These are phyloP conservation scores for Rutidosis leptorrhynchoides DNA, from an alignment of 129 eudicot species.

Conservation along the genomic window DNA sequence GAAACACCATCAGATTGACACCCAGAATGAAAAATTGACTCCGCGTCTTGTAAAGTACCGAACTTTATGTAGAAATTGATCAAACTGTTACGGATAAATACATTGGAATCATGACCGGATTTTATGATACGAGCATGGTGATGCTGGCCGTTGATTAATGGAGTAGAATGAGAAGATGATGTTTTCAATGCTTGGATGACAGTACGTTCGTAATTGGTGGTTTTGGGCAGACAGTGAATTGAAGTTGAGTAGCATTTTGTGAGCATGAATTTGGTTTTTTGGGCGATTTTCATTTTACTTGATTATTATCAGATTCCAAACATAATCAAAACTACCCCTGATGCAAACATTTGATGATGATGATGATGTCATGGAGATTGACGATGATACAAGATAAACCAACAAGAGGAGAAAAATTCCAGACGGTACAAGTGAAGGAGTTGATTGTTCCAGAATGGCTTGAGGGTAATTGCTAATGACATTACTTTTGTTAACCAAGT, in stretches of 20 bases:
- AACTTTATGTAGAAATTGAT: constrained; percentile 66
- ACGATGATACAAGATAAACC: constrained; percentile 39
- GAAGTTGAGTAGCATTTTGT: constrained; percentile 33
- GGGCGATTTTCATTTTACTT: neutral
- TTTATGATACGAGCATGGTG: constrained; percentile 56
- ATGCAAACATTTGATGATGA: too few relatives aligned
- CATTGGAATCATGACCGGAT: constrained; percentile 47
- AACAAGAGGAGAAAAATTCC: constrained; percentile 66
- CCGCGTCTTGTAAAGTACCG: constrained; percentile 47
- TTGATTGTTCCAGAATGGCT: constrained; percentile 67
- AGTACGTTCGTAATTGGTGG: constrained; percentile 36
- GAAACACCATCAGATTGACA: constrained; percentile 49
- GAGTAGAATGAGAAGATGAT: constrained; percentile 44
- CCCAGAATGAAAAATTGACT: constrained; percentile 42
- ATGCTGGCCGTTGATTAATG: constrained; percentile 47
- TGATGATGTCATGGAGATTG: constrained; percentile 45
- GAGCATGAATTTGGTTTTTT: neutral
- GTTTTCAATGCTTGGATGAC: constrained; percentile 55
- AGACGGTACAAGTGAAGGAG: constrained; percentile 64
- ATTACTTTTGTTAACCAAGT: constrained; percentile 59
- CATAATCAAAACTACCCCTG: too few relatives aligned
- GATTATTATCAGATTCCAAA: neutral
- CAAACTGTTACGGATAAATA: constrained; percentile 73
- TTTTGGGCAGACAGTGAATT: constrained; percentile 1
- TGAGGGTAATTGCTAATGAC: constrained; percentile 61